Base-by-base conservation (phyloP, 2,329 filamentous ascomycete genomes). In the Pseudogymnoascus sp. region DNA sequence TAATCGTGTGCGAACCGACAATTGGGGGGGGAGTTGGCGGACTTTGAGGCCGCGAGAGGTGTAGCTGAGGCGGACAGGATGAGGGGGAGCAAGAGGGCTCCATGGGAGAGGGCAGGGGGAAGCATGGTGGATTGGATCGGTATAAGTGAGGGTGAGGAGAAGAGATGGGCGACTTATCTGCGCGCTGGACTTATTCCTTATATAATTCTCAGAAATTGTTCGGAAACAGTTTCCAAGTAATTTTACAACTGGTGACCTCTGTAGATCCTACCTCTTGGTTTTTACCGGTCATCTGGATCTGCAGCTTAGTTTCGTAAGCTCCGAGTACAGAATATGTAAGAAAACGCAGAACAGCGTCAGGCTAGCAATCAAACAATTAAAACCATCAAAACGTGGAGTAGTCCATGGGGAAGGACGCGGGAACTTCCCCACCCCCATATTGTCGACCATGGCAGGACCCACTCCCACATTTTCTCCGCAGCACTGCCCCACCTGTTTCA, bases 1-100 rank as follows among this genome's bases (percentile, higher is more conserved):
- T 67, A 71, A 12, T 61, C 47, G 16, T 62, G 67, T 26, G 69
- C 66, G 63, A 72, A 71, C 29, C 71, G 68, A 63, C 70, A 71
- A 60, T 29, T 42, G n/a, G 29, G 29, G 10, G 65, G 64, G 37
- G 64, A 47, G 40, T 69, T 51, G 11, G 61, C 39, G 18, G 63
- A 29, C 18, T 12, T 34, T 34, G 23, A 63, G 61, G n/a, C 26
- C 14, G 23, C 26, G 47, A 31, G 26, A 7, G 45, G 61, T 26
- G 63, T 34, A 63, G 60, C 61, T 23, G 61, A 23, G 31, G 42
- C 18, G 16, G 47, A 60, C 14, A 34, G 59, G 29, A 21, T 26
- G 29, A 63, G 62, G 12, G 62, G 16, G 12, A 63, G 54, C 26
- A 60, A 34, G 23, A 40, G 23, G 8, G 47, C 47, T 54, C 14